Evolutionary conservation across 192 early-diverging fungal species (phyloP), one percentile per base, ranked within the genome.

Genomic region (Gigaspora rosea): DNA sequence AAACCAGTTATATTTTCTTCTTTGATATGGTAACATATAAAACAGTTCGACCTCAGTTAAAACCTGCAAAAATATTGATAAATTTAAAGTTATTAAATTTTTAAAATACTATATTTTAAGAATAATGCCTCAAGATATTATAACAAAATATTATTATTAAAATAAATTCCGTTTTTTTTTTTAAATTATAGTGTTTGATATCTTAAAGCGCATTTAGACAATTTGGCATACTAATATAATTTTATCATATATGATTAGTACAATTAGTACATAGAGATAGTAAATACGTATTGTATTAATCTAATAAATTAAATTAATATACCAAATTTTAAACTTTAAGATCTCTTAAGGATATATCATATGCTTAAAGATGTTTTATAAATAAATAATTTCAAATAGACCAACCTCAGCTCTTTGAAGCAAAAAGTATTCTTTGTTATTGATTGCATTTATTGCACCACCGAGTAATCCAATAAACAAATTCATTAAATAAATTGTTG

Each of bases 21-120:
- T 33, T 32, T 65, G 63, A 16, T 35, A 32, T 41, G 63, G 63
- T 41, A 65, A 46, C 27, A 65, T 6, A 35, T 65, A 65, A 65
- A 65, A 65, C 32, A 65, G 27, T 32, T 65, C 63, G 9, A 65
- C 41, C 32, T 65, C 63, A 41, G 63, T 32, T 32, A 65, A 65
- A 65, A 65, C 15, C 63, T 65, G 32, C 10, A 46, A 3, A 11
- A 65, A 65, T 3, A 57, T 41, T 41, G 7, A 41, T 41, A 41
- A 27, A 41, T 41, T 41, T 41, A 2, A 57, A 9, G 27, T 27
- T 16, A 13, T 11, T 65, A 41, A 65, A 46, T 65, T 13, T 11
- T 27, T 46, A 27, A 0, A 35, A 27, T 65, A 41, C 63, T 16
- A 65, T 27, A 41, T 27, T 9, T 27, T 65, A 32, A 27, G 32